Evolutionary conservation across 2,329 filamentous ascomycete genomes (phyloP).

Genomic region (Calonectria pseudoreteaudii): DNA sequence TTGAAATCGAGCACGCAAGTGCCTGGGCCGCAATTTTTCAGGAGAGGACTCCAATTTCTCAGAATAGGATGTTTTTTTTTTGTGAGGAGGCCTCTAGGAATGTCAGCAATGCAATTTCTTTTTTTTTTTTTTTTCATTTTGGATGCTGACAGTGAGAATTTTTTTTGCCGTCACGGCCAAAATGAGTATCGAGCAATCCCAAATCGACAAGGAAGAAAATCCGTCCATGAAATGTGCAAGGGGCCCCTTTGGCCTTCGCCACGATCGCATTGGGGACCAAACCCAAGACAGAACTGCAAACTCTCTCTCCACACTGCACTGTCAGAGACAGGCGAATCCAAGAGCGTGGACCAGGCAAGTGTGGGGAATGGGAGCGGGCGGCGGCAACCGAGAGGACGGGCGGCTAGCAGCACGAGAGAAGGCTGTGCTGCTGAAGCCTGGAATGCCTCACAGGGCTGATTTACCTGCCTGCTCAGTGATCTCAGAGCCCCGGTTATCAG

Average conservation of each 20-base stretch:
- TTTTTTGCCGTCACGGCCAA: not conserved
- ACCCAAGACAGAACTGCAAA: not conserved
- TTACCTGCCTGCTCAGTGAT: not conserved
- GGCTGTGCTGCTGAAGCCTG: slow-evolving; percentile 16
- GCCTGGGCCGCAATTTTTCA: not conserved
- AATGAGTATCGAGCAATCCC: not conserved
- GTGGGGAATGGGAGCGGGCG: slow-evolving; percentile 14
- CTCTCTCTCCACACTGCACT: not conserved
- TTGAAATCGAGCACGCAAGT: not conserved
- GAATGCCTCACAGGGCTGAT: slow-evolving; percentile 28
- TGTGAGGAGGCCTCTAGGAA: not conserved
- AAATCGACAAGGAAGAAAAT: not conserved
- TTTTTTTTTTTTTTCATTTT: not conserved
- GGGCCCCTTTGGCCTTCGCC: not conserved
- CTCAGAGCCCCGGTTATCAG: not conserved
- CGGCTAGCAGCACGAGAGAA: not conserved
- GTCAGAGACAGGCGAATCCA: not conserved
- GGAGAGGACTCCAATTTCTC: not conserved
- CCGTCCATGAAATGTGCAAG: slow-evolving; percentile 2
- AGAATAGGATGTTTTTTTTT: not conserved
- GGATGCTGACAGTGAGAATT: not conserved
- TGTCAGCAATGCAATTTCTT: not conserved
- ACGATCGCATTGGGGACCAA: not conserved
- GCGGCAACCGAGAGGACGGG: not conserved
- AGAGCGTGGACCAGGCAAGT: not conserved